Percentiles rank a stretch among this genome's conserved stretches.
Evolutionary conservation across 805 yeast species (phyloP).

Genomic region (Saturnispora diversa): DNA sequence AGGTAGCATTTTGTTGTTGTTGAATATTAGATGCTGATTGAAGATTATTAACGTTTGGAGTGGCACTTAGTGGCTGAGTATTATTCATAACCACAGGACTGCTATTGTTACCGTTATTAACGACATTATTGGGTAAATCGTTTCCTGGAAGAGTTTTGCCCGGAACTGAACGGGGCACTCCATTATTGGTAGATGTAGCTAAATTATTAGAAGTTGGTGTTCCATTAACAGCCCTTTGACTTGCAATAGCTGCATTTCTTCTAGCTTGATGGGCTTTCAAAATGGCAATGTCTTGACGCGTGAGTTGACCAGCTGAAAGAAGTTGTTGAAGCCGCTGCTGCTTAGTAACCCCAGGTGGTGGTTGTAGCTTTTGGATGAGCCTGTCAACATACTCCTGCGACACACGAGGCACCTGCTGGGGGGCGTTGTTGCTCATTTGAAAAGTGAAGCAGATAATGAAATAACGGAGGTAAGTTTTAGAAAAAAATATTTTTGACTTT

Average conservation of each 20-base stretch:
- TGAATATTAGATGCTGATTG: not conserved
- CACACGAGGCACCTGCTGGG: slow-evolving; percentile 17
- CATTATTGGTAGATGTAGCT: not conserved
- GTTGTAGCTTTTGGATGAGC: slow-evolving; percentile 26
- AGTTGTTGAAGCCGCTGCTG: slow-evolving; percentile 29
- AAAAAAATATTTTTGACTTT: not conserved
- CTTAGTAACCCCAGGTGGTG: slow-evolving; percentile 29
- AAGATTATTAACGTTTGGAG: not conserved
- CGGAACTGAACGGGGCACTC: slow-evolving; percentile 3
- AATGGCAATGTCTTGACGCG: slow-evolving; percentile 26
- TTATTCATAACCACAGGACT: no score
- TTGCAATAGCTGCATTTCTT: slow-evolving; percentile 7
- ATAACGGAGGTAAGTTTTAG: not conserved
- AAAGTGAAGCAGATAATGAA: not conserved
- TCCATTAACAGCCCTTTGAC: not conserved
- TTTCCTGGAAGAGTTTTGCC: slow-evolving; percentile 14
- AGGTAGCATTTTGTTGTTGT: not conserved
- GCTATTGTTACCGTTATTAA: not conserved
- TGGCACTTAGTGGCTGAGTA: no score
- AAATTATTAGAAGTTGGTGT: not conserved
- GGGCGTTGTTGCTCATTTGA: slow-evolving; percentile 9
- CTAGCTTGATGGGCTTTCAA: slow-evolving; percentile 26
- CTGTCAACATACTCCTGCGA: slow-evolving; percentile 23
- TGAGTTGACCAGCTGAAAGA: slow-evolving; percentile 27
- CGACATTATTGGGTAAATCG: not conserved